phyloP scores from a whole-genome alignment of 202 grass and related monocot genomes.

The Alloteropsis angusta region DNA sequence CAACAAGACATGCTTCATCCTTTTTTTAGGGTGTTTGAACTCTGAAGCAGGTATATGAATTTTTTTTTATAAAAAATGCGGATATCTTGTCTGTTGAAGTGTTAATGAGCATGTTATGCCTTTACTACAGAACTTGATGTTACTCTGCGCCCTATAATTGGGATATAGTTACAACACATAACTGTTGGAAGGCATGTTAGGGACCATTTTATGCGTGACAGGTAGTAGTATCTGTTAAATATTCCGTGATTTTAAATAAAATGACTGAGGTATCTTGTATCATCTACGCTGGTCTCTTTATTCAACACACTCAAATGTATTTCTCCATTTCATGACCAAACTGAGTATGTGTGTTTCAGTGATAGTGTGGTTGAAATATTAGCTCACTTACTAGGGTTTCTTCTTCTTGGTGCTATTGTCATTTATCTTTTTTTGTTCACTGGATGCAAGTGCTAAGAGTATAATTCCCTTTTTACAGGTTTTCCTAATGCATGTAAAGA shows the following conservation, averaged over 20 bases:
- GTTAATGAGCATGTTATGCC: not conserved
- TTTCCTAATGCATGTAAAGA: constrained; percentile 56
- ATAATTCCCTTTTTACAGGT: constrained; percentile 39
- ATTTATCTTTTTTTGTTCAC: constrained; percentile 22
- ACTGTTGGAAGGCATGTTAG: not conserved
- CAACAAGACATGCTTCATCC: not conserved
- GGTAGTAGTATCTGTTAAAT: not conserved
- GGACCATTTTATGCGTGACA: not conserved
- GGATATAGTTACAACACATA: not conserved
- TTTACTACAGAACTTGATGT: not conserved
- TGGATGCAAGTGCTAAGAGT: not conserved
- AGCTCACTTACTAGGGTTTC: not conserved
- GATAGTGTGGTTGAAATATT: not conserved
- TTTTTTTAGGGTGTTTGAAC: not conserved
- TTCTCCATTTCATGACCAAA: not conserved
- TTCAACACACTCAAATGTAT: not conserved
- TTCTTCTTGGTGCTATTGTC: not conserved
- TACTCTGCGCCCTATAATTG: not conserved
- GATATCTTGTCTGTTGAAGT: not conserved
- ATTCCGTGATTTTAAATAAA: not conserved
- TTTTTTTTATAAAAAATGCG: no score
- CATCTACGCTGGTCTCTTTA: not conserved
- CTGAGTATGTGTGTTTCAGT: not conserved
- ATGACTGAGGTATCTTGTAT: not conserved
- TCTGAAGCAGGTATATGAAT: not conserved